These are phyloP conservation scores for Scutellaria baicalensis DNA, from an alignment of 257 asterid species.

Conservation along the genomic window DNA sequence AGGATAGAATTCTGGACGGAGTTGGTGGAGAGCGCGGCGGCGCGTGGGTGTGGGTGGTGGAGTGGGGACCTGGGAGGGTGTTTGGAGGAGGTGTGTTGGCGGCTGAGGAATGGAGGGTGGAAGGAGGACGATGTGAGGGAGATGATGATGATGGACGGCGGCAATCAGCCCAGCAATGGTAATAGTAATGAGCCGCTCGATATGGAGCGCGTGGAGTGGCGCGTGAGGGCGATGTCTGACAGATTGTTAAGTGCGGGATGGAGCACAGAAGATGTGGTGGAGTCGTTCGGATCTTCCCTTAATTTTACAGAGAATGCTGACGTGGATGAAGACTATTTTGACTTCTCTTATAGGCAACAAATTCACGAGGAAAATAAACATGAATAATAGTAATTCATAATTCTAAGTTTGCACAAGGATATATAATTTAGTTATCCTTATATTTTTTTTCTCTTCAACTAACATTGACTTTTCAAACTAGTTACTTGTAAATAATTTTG, in stretches of 20 bases:
- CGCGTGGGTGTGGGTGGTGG: constrained; percentile 47
- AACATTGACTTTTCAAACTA: background rate
- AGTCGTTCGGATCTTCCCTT: constrained; percentile 39
- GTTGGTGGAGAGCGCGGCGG: constrained; percentile 24
- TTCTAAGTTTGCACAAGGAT: background rate
- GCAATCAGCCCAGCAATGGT: constrained; percentile 3
- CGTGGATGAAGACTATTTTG: constrained; percentile 35
- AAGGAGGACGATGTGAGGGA: constrained; percentile 82
- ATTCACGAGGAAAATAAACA: constrained; percentile 5
- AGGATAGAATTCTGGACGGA: constrained; percentile 72
- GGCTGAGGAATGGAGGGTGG: constrained; percentile 82
- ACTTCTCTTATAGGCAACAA: constrained; percentile 14
- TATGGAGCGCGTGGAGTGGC: constrained; percentile 23
- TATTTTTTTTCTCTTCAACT: background rate
- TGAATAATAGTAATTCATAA: background rate
- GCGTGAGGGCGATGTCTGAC: constrained; percentile 38
- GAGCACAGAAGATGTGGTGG: constrained; percentile 80
- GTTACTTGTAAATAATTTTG: background rate
- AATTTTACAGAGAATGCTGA: constrained; percentile 13
- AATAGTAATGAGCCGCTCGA: constrained; percentile 12
- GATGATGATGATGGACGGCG: constrained; percentile 77
- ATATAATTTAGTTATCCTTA: background rate
- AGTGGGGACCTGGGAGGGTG: constrained; percentile 49
- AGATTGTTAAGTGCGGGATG: constrained; percentile 70
- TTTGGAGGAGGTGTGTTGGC: constrained; percentile 50